Evolutionary conservation across 495 filamentous ascomycete species (phyloP).

Genomic region (Thermochaetoides thermophila): DNA sequence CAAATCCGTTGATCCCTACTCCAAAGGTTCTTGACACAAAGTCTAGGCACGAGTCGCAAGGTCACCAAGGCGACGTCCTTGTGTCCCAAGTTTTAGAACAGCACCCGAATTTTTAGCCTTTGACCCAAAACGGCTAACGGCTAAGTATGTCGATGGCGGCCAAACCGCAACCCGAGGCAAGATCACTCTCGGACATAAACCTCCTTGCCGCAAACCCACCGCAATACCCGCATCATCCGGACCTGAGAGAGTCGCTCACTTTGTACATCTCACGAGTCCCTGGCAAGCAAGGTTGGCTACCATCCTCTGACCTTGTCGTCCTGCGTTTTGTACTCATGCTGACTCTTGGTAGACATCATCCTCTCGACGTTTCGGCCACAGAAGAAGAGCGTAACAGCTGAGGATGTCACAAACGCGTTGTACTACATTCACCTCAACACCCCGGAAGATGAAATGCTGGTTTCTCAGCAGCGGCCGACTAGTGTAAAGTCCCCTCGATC

Average conservation of each 20-base stretch:
- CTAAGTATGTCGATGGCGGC: too few species aligned
- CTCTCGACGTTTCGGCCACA: conserved; percentile 83
- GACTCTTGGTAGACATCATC: conserved; percentile 58
- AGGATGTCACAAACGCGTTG: conserved; percentile 73
- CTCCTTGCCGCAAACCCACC: conserved; percentile 76
- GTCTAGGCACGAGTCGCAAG: too few species aligned
- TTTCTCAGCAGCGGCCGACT: conserved; percentile 29
- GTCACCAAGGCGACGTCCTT: too few species aligned
- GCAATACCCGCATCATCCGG: conserved; percentile 58
- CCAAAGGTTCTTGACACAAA: too few species aligned
- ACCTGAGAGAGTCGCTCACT: conserved; percentile 50
- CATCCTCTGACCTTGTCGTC: too few species aligned
- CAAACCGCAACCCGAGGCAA: conserved; percentile 50
- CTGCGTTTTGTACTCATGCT: too few species aligned
- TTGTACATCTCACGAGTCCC: conserved; percentile 89
- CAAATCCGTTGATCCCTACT: too few species aligned
- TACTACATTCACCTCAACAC: conserved; percentile 80
- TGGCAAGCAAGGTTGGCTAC: conserved; percentile 70
- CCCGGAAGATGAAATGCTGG: conserved; percentile 38
- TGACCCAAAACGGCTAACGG: too few species aligned
- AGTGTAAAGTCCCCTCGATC: conserved; percentile 29
- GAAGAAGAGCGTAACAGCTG: conserved; percentile 69
- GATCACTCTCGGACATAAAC: conserved; percentile 67
- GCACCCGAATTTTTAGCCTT: too few species aligned
- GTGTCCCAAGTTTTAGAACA: too few species aligned